A percentile compares a stretch with the other conserved stretches of the same genome.
phyloP scores from a whole-genome alignment of 1,139 yeast species.

The Lodderomyces metapsilosis region DNA sequence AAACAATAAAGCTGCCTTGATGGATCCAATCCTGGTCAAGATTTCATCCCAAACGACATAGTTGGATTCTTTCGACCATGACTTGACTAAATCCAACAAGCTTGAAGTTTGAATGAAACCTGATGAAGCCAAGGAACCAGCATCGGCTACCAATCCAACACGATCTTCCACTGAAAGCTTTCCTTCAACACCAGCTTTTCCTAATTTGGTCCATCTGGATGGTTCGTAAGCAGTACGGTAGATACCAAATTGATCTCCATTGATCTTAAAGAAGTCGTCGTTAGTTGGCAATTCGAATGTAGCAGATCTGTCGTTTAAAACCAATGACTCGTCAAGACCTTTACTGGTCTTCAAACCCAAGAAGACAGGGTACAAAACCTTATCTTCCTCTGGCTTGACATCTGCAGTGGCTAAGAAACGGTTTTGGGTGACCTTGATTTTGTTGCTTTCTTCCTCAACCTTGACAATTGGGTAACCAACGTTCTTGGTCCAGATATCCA shows the following conservation, averaged over 20 bases:
- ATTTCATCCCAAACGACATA: slow-evolving; percentile 82
- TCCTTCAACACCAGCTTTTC: slow-evolving; percentile 65
- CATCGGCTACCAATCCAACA: slow-evolving; percentile 83
- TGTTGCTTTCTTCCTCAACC: slow-evolving; percentile 43
- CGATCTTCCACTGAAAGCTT: slow-evolving; percentile 78
- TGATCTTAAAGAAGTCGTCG: slow-evolving; percentile 69
- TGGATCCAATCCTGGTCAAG: slow-evolving; percentile 49
- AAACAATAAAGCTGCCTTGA: slow-evolving; percentile 68
- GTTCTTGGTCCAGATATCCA: slow-evolving; percentile 84
- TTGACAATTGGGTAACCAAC: slow-evolving; percentile 80
- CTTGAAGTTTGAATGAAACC: slow-evolving; percentile 71
- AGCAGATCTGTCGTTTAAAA: slow-evolving; percentile 55
- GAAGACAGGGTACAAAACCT: slow-evolving; percentile 77
- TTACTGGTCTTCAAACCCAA: slow-evolving; percentile 68
- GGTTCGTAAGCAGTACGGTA: slow-evolving; percentile 78
- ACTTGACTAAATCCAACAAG: slow-evolving; percentile 60
- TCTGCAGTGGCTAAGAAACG: slow-evolving; percentile 83
- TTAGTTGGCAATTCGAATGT: slow-evolving; percentile 42
- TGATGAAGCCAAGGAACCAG: slow-evolving; percentile 66
- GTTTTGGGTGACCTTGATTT: slow-evolving; percentile 63
- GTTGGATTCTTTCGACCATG: slow-evolving; percentile 67
- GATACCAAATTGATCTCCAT: slow-evolving; percentile 80
- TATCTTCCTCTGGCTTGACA: slow-evolving; percentile 63
- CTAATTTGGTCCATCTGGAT: slow-evolving; percentile 72
- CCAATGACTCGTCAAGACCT: slow-evolving; percentile 64